These are phyloP conservation scores for Calocybe indica DNA, from an alignment of 768 basidiomycete species.

Conservation along the genomic window DNA sequence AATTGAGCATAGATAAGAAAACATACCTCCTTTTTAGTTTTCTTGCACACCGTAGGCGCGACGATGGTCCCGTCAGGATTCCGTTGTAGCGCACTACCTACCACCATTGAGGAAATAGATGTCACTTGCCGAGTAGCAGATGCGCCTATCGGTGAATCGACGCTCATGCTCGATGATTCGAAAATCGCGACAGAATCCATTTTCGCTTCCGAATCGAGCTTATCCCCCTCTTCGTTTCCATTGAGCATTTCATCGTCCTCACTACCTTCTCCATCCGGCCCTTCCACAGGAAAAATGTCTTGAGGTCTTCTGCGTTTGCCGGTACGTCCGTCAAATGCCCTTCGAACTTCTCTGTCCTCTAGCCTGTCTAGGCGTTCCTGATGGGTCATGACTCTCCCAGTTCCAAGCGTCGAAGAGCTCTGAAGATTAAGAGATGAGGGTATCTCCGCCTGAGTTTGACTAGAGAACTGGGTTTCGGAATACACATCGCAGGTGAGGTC, in stretches of 20 bases:
- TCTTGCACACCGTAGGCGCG: conserved; percentile 44
- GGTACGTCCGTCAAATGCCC: conserved; percentile 39
- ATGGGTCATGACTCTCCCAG: conserved; percentile 58
- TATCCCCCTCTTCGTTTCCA: conserved; percentile 1
- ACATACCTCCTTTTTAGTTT: conserved; percentile 39
- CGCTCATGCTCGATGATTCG: background rate
- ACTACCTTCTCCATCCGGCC: conserved; percentile 22
- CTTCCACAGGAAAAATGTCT: conserved; percentile 30
- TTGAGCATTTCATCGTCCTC: conserved; percentile 19
- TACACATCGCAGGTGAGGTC: background rate
- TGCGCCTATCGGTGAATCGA: conserved; percentile 2
- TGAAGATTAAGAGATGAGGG: conserved; percentile 54
- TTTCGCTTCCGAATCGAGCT: conserved; percentile 3
- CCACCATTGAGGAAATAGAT: conserved; percentile 16
- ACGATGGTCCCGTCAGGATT: conserved; percentile 58
- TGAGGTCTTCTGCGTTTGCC: conserved; percentile 45
- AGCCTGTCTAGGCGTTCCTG: conserved; percentile 50
- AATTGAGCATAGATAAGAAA: background rate
- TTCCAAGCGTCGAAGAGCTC: conserved; percentile 80
- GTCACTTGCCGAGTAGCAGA: conserved; percentile 2
- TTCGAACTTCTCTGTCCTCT: conserved; percentile 56
- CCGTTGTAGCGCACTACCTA: conserved; percentile 63
- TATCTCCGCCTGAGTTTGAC: conserved; percentile 71
- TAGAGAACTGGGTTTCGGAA: conserved; percentile 28
- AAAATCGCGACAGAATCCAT: background rate